phyloP scores from a whole-genome alignment of 169 alveolate species.

The Eimeria acervulina region DNA sequence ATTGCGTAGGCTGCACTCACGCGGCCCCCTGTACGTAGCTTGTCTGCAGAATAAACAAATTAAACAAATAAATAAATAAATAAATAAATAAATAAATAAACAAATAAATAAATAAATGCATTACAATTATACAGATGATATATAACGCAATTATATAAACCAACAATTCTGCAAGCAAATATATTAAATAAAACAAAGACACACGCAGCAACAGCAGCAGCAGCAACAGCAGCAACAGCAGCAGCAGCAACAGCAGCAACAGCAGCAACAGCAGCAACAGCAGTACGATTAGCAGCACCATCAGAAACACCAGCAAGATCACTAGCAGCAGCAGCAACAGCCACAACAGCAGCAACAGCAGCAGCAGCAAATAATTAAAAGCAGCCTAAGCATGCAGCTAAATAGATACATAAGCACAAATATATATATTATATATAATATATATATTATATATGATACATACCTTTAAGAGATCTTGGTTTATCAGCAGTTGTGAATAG shows the following conservation, averaged over 20 bases:
- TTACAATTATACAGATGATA: no score
- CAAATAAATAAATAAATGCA: no score
- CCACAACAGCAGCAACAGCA: conserved; percentile 35
- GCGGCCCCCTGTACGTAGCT: no score
- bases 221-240: conserved; percentile 29
- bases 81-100: no score
- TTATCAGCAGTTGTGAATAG: conserved; percentile 11
- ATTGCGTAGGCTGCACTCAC: no score
- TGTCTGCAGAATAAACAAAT: no score
- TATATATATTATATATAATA: no score
- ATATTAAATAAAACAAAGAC: no score
- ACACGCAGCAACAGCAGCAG: neutral
- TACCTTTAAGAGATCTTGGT: neutral
- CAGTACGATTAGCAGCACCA: neutral
- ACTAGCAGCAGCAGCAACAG: conserved; percentile 43
- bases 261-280: conserved; percentile 8
- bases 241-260: conserved; percentile 19
- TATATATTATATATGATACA: no score
- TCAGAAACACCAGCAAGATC: neutral
- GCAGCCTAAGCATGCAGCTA: neutral
- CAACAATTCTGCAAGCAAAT: neutral
- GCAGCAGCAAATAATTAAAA: neutral
- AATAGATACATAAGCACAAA: no score
- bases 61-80: no score
- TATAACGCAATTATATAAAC: no score